A percentile compares a stretch with the other conserved stretches of the same genome.
These are phyloP conservation scores for Calycina herbarum DNA, from an alignment of 2,329 filamentous ascomycete genomes.

Conservation along the genomic window DNA sequence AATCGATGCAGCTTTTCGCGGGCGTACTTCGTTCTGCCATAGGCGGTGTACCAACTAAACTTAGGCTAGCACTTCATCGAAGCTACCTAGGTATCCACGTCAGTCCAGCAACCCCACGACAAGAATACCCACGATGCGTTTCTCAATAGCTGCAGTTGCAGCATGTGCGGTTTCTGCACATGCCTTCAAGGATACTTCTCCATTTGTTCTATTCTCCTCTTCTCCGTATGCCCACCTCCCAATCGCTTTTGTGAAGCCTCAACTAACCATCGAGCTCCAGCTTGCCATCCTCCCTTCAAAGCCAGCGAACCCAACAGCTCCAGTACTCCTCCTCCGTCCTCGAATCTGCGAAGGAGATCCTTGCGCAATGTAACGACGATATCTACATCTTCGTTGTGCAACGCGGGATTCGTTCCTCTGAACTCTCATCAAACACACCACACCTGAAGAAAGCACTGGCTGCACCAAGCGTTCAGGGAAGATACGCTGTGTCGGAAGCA, in stretches of 20 bases:
- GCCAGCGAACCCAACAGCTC: constrained; percentile 23
- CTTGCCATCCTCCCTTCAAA: constrained; percentile 22
- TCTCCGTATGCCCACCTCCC: constrained; percentile 28
- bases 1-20: too few species aligned
- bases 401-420: constrained; percentile 68
- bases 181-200: constrained; percentile 84
- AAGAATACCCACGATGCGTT: constrained; percentile 50
- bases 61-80: constrained; percentile 3
- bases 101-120: constrained; percentile 15
- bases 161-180: constrained; percentile 58
- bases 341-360: constrained; percentile 41
- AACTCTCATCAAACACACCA: constrained; percentile 59
- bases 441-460: constrained; percentile 43
- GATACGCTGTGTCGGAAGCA: constrained; percentile 54
- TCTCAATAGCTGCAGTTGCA: constrained; percentile 51
- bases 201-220: constrained; percentile 86
- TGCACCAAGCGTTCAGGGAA: constrained; percentile 23
- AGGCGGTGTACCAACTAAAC: too few species aligned
- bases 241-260: neutral
- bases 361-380: constrained; percentile 69
- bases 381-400: constrained; percentile 79
- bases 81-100: constrained; percentile 16
- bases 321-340: constrained; percentile 29
- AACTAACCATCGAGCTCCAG: constrained; percentile 16
- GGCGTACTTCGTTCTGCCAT: too few species aligned